Evolutionary conservation across 768 basidiomycete genomes (phyloP), one percentile per base, ranked within the genome.

Genomic region (Mycena venus): DNA sequence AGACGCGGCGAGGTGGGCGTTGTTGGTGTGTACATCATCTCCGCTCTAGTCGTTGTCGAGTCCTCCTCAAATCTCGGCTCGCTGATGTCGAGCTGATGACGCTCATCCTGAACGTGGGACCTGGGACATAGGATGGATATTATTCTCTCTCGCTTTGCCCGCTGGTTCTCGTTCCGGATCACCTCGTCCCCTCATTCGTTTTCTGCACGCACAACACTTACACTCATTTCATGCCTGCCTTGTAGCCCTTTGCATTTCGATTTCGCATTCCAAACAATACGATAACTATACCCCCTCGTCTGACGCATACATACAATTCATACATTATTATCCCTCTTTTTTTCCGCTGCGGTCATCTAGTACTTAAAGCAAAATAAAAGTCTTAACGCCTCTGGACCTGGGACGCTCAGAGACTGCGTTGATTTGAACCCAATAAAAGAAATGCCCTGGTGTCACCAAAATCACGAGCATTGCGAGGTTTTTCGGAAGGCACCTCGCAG

Each of bases 311-410:
- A 47, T 47, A 32, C 27, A 63, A 49, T n/a, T 44, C 38, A 42
- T 62, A 63, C 62, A 63, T 63, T 63, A 63, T 63, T 63, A 38
- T 38, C 59, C 36, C 23, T n/a, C 17, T 60, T 60, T 60, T 60
- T 32, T n/a, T n/a, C 19, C 56, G 32, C 32, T 36, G 15, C 56
- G 8, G 56, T 58, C 32, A 55, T 55, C 11, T 32, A 15, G 53
- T 31, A 21, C 56, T 34, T 58, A 9, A 27, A 29, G 55, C 27
- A 32, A 47, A n/a, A n/a, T n/a, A n/a, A n/a, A n/a, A n/a, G n/a
- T n/a, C n/a, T n/a, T n/a, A n/a, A n/a, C n/a, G n/a, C n/a, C n/a
- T n/a, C n/a, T n/a, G n/a, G n/a, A n/a, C n/a, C n/a, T n/a, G n/a
- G n/a, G n/a, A n/a, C n/a, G n/a, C n/a, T n/a, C n/a, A n/a, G n/a